A percentile compares a stretch with the other conserved stretches of the same genome.
phyloP scores from a whole-genome alignment of 192 early-diverging fungal species.

The Podochytrium sp. region DNA sequence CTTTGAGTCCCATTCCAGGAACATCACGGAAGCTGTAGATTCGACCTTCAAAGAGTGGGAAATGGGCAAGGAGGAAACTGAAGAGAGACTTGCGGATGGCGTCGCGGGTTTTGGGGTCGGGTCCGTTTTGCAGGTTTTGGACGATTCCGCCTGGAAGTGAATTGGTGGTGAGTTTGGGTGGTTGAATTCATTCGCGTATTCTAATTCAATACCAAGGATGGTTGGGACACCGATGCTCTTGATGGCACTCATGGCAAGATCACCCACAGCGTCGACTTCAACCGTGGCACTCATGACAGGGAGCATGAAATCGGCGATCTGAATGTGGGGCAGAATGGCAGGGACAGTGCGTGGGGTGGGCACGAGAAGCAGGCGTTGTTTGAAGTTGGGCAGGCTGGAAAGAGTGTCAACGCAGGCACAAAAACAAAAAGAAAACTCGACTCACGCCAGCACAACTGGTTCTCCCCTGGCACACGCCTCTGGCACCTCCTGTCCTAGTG shows the following conservation, averaged over 20 bases:
- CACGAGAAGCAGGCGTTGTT: slow-evolving; percentile 87
- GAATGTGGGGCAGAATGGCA: slow-evolving; percentile 86
- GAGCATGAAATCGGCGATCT: slow-evolving; percentile 89
- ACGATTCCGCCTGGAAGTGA: slow-evolving; percentile 9
- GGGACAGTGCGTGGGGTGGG: slow-evolving; percentile 77
- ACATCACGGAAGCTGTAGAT: slow-evolving; percentile 15
- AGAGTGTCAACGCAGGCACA: not conserved
- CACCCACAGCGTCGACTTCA: slow-evolving; percentile 94
- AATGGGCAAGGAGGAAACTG: slow-evolving; percentile 84
- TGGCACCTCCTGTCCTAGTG: slow-evolving; percentile 49
- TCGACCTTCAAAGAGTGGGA: slow-evolving; percentile 55
- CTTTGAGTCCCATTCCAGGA: slow-evolving; percentile 62
- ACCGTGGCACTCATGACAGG: slow-evolving; percentile 85
- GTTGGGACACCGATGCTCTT: slow-evolving; percentile 86
- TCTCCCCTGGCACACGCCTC: not conserved
- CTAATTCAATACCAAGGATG: slow-evolving; percentile 50
- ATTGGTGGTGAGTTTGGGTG: not conserved
- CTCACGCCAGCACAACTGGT: slow-evolving; percentile 21
- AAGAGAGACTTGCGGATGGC: slow-evolving; percentile 85
- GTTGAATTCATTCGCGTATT: not conserved
- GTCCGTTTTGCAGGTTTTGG: slow-evolving; percentile 68
- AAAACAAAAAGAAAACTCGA: not conserved
- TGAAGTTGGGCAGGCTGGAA: slow-evolving; percentile 71
- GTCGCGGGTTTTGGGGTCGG: slow-evolving; percentile 68
- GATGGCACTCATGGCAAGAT: slow-evolving; percentile 79